These are phyloP conservation scores for Amanita jacksonii DNA, from an alignment of 768 basidiomycete species.

Conservation along the genomic window DNA sequence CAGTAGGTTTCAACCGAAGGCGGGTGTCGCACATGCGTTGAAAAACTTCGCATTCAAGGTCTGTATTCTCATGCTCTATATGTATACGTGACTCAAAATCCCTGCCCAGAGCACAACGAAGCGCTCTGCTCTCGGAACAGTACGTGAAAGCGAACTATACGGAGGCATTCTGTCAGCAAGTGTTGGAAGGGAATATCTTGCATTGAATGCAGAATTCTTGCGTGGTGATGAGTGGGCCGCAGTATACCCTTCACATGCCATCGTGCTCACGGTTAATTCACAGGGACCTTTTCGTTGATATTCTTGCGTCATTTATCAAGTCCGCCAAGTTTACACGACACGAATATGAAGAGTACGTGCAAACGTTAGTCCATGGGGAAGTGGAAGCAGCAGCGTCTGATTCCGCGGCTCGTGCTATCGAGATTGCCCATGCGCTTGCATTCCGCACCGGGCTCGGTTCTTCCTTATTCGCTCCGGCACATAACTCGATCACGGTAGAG, in stretches of 20 bases:
- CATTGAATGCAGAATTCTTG: constrained; percentile 91
- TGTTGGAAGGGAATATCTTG: constrained; percentile 82
- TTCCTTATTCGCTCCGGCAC: constrained; percentile 76
- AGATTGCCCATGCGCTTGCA: constrained; percentile 81
- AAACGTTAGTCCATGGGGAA: constrained; percentile 65
- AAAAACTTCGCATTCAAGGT: constrained; percentile 99
- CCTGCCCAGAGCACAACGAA: constrained; percentile 63
- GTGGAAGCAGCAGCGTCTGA: constrained; percentile 46
- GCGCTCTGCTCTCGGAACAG: constrained; percentile 82
- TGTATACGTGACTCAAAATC: background rate
- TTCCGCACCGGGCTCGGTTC: constrained; percentile 93
- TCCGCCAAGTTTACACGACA: constrained; percentile 76
- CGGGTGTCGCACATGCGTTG: constrained; percentile 87
- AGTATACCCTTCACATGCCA: background rate
- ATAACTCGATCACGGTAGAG: constrained; percentile 48
- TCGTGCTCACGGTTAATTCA: background rate
- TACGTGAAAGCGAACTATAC: constrained; percentile 88
- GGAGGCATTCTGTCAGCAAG: constrained; percentile 85
- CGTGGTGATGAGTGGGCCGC: constrained; percentile 87
- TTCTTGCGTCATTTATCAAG: constrained; percentile 77
- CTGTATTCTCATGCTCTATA: constrained; percentile 16
- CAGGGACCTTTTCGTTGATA: constrained; percentile 54
- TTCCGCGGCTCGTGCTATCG: constrained; percentile 65
- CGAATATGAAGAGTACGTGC: constrained; percentile 68
- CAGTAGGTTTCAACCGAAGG: constrained; percentile 76